Percentiles rank a stretch among this genome's conserved stretches.
These are phyloP conservation scores for Spiraea crenata DNA, from an alignment of 331 rosid genomes.

Conservation along the genomic window DNA sequence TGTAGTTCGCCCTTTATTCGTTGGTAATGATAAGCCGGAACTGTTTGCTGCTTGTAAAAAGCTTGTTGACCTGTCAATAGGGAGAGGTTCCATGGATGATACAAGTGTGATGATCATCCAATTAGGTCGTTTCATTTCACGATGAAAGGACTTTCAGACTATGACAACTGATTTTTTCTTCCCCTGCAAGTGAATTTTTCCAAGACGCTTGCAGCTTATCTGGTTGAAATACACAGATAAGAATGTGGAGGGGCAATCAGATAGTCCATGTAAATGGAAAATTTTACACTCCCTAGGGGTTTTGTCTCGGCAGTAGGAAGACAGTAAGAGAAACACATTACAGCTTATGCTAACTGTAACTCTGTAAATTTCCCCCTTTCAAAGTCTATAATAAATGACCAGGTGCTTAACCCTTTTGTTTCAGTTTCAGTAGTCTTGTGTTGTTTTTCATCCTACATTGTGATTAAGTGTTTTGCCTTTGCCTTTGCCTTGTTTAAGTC, in stretches of 20 bases:
- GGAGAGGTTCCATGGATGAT: slow-evolving; percentile 51
- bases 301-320: slow-evolving; percentile 5
- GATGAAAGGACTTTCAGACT: slow-evolving; percentile 1
- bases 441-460: neutral
- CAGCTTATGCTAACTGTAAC: neutral
- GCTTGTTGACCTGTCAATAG: slow-evolving; percentile 36
- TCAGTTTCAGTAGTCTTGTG: neutral
- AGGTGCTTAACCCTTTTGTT: neutral
- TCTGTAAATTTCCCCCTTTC: neutral
- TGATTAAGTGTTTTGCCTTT: neutral
- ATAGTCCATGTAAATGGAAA: neutral
- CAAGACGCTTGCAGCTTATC: slow-evolving; percentile 26
- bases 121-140: slow-evolving; percentile 26
- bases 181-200: slow-evolving; percentile 28
- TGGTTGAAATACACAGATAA: neutral
- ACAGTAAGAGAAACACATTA: neutral
- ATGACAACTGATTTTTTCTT: slow-evolving; percentile 9
- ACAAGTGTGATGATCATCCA: slow-evolving; percentile 47
- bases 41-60: slow-evolving; percentile 43
- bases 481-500: slow-evolving; percentile 16
- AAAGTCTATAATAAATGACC: neutral
- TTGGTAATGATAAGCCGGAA: slow-evolving; percentile 29
- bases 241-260: neutral
- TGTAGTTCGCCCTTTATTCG: slow-evolving; percentile 37
- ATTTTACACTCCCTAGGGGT: neutral